Base-by-base conservation (phyloP, 768 basidiomycete genomes). In the Lepiota brunneoincarnata region DNA sequence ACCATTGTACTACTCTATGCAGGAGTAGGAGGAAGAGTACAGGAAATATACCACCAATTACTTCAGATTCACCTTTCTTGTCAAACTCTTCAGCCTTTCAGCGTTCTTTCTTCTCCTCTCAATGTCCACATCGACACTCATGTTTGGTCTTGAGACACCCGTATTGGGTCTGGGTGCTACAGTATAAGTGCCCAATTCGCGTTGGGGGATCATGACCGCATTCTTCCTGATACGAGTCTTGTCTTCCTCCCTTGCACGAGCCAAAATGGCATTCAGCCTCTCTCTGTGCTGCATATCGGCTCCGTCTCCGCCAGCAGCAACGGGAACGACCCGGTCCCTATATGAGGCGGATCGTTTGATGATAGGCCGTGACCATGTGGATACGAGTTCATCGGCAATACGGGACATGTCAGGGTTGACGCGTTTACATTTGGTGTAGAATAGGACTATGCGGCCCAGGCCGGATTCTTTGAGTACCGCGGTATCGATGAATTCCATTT, bases 371-470 rank as follows among this genome's bases (percentile, higher is more conserved):
- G 90, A 91, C 93, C 93, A 96, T 5, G 75, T 69, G 11, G 83
- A 87, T 37, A 98, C 85, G 55, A 99, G 88, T 45, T 88, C 83
- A 57, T 87, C 81, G 9, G 96, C 95, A 39, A 83, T 82, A 49
- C 91, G 85, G n/a, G 76, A 71, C 51, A 99, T 87, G 49, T 88
- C 84, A 0, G 89, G 79, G 3, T 87, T 87, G 43, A 93, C 93
- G 41, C 93, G 88, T 67, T 89, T 92, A 77, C 89, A 91, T 65
- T 94, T 94, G 20, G 94, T 96, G 77, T 99, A 99, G 72, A 98
- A 98, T 24, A 96, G 74, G 36, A 98, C 77, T 61, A 98, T 80
- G 54, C 87, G 87, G 14, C 97, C 97, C 3, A 99, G 78, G 0
- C 86, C 84, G 1, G 91, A 91, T 66, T 96, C 92, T 67, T 95